phyloP scores from a whole-genome alignment of 192 early-diverging fungal species.

The Diversispora epigaea region DNA sequence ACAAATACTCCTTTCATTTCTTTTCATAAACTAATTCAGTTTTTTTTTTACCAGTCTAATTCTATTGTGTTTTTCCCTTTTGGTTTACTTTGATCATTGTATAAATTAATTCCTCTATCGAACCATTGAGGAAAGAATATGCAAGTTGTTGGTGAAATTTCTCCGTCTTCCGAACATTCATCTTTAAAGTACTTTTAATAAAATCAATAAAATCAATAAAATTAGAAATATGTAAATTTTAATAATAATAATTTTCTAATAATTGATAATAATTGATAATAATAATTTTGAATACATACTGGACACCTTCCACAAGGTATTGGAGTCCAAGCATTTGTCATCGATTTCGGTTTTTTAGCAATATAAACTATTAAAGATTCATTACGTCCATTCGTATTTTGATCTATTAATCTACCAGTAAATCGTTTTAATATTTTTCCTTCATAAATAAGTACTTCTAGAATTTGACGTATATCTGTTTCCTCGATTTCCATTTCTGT shows the following conservation, averaged over 20 bases:
- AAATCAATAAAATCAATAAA: background rate
- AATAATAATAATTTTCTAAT: too few relatives aligned
- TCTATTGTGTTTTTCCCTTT: background rate
- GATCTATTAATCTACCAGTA: background rate
- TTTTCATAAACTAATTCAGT: too few relatives aligned
- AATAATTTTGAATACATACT: constrained; percentile 41
- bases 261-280: background rate
- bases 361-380: constrained; percentile 59
- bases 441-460: constrained; percentile 15
- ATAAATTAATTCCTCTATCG: background rate
- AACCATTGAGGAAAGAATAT: constrained; percentile 20
- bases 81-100: background rate
- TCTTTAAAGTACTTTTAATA: constrained; percentile 15
- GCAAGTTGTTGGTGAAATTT: constrained; percentile 21
- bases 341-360: constrained; percentile 37
- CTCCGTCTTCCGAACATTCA: constrained; percentile 20
- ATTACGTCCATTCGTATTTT: constrained; percentile 22
- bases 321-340: constrained; percentile 65
- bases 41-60: constrained; percentile 18
- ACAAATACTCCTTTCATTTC: too few relatives aligned
- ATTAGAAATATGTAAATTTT: background rate
- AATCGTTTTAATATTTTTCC: constrained; percentile 10
- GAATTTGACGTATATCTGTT: constrained; percentile 16
- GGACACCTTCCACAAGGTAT: constrained; percentile 90
- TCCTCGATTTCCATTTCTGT: constrained; percentile 21